Evolutionary conservation across 1,139 yeast genomes (phyloP).

Genomic region (Suhomyces wounanorum): DNA sequence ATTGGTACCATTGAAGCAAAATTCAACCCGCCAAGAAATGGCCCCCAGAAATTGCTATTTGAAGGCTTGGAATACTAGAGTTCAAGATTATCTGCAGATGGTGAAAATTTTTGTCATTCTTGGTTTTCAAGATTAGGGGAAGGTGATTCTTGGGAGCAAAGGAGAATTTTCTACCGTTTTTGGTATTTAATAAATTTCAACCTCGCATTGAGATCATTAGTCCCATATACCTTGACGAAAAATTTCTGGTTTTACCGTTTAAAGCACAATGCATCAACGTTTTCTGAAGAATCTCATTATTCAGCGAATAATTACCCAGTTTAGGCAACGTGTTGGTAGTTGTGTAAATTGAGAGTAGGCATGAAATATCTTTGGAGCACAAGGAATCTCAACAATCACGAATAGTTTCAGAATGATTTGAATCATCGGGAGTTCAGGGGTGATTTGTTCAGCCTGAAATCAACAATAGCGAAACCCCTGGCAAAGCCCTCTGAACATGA

Average conservation of each 20-base stretch:
- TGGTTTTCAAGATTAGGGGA: no score
- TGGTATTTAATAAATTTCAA: not conserved
- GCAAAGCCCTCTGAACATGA: no score
- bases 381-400: no score
- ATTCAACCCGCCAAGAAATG: no score
- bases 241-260: not conserved
- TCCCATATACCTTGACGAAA: not conserved
- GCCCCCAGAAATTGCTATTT: no score
- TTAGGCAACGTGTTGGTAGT: not conserved
- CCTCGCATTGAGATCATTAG: not conserved
- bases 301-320: not conserved
- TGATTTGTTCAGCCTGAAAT: no score
- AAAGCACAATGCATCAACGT: not conserved
- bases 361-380: not conserved
- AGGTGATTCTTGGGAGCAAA: not conserved
- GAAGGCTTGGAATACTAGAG: no score
- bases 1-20: no score
- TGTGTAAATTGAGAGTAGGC: not conserved
- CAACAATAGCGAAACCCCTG: no score
- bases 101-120: no score
- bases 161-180: not conserved
- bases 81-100: not conserved
- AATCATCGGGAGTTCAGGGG: no score
- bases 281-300: not conserved
- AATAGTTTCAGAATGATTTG: no score